A percentile compares a stretch with the other conserved stretches of the same genome.
Conservation (phyloP, 495 filamentous ascomycete species). For the Viridothelium virens region DNA sequence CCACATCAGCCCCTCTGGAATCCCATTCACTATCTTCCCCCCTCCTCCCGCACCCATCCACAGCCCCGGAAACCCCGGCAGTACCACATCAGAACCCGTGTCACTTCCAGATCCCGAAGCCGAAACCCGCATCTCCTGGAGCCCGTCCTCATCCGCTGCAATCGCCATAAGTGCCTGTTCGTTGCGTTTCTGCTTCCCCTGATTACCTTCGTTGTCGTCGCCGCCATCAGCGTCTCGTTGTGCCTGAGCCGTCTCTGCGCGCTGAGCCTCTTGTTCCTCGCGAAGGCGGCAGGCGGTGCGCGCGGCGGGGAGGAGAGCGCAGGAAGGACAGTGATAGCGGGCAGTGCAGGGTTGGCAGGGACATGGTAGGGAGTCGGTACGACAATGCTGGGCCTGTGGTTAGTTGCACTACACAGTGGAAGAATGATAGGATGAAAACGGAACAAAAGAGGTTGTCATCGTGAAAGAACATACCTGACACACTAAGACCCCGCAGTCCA, state of each 20-base stretch:
- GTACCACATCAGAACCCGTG: not conserved
- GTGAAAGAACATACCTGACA: constrained; percentile 40
- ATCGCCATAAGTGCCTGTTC: not conserved
- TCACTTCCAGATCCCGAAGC: not conserved
- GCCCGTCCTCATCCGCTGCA: not conserved
- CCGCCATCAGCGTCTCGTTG: not conserved
- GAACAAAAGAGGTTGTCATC: not conserved
- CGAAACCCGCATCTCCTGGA: not conserved
- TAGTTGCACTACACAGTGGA: not conserved
- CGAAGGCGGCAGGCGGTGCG: not conserved
- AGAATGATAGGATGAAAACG: not conserved
- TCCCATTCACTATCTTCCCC: not conserved
- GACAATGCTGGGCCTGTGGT: not conserved
- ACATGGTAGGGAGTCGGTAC: not conserved
- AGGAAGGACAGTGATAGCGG: not conserved
- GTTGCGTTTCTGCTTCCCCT: not conserved
- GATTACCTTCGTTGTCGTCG: no score
- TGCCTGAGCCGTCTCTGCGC: not conserved
- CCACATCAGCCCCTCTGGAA: constrained; percentile 4
- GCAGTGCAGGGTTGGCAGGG: not conserved
- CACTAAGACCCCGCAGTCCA: constrained; percentile 48
- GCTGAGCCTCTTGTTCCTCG: constrained; percentile 1
- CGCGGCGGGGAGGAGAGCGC: not conserved
- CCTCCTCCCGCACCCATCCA: not conserved
- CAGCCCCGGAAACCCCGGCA: not conserved